A percentile compares a stretch with the other conserved stretches of the same genome.
phyloP scores from a whole-genome alignment of 305 asterid species.

The Euphrasia arctica region DNA sequence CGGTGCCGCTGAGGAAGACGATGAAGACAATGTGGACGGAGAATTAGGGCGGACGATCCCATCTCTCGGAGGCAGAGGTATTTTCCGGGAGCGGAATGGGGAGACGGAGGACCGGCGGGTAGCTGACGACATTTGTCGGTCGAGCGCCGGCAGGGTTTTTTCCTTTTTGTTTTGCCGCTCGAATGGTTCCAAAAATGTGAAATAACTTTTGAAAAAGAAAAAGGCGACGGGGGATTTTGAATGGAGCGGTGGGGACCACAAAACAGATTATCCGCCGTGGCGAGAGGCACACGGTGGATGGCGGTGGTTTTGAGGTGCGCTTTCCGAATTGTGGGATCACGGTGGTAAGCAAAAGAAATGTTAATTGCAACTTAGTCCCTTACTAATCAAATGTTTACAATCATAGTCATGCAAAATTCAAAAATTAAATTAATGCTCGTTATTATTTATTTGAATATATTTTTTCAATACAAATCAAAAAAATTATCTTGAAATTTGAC shows the following conservation, averaged over 20 bases:
- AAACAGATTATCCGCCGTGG: conserved; percentile 18
- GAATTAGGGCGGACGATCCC: conserved; percentile 31
- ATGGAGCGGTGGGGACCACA: conserved; percentile 26
- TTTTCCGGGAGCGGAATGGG: conserved; percentile 69
- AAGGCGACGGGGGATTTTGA: conserved; percentile 14
- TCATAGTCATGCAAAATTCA: no score
- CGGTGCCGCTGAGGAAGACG: conserved; percentile 34
- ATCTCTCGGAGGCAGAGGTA: conserved; percentile 37
- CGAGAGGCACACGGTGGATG: conserved; percentile 13
- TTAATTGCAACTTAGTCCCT: no score
- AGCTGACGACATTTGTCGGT: conserved; percentile 36
- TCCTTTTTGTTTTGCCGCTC: conserved; percentile 59
- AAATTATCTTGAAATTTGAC: no score
- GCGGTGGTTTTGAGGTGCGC: background rate
- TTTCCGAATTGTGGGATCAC: no score
- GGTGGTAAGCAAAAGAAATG: no score
- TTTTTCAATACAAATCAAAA: no score
- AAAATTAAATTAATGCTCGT: no score
- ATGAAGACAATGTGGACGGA: conserved; percentile 23
- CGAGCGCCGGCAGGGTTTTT: conserved; percentile 31
- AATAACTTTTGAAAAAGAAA: conserved; percentile 27
- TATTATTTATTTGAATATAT: no score
- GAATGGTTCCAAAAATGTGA: conserved; percentile 35
- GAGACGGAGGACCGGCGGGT: conserved; percentile 64
- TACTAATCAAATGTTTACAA: no score